Evolutionary conservation across 2,329 filamentous ascomycete genomes (phyloP), one percentile per base, ranked within the genome.

Genomic region (Exophiala sideris): DNA sequence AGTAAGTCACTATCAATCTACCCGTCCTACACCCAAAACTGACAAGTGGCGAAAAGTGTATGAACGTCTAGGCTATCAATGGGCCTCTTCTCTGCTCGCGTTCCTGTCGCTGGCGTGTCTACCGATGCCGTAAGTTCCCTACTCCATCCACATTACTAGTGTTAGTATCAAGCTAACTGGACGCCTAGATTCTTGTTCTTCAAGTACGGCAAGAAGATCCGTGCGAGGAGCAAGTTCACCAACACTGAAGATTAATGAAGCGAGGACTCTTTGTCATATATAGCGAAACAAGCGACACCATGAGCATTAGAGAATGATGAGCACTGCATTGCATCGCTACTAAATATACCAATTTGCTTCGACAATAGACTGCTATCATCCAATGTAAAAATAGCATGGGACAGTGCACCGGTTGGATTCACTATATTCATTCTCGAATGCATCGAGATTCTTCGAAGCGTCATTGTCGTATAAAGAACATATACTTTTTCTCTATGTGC

Each of bases 161-260:
- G n/a, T 14, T n/a, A 6, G 11, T 11, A 21, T 45, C 48, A 12
- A 53, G 36, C 3, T 12, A 4, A n/a, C 32, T 20, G 33, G 67
- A 75, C n/a, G 70, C 65, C 3, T 5, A 76, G 76, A 0, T 63
- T 75, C 6, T 18, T 75, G 2, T 76, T 78, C 53, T 70, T 69
- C 41, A 65, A 64, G 18, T 77, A 74, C 58, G 78, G 77, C 1
- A 74, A 77, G 67, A 61, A 67, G 49, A 73, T 79, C 40, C 65
- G 76, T 4, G 40, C 44, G 16, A 42, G 52, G 42, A 57, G 48
- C 39, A 51, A 46, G 24, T 56, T 56, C 35, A 42, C 40, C n/a
- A 42, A 20, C 16, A 44, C 18, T 11, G 14, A 32, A 12, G 40
- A 44, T 12, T 11, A 21, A 24, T 32, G 20, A 24, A 29, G 24